A percentile compares a stretch with the other conserved stretches of the same genome.
phyloP scores from a whole-genome alignment of 164 flowering plant species.

The Stephania cephalantha region DNA sequence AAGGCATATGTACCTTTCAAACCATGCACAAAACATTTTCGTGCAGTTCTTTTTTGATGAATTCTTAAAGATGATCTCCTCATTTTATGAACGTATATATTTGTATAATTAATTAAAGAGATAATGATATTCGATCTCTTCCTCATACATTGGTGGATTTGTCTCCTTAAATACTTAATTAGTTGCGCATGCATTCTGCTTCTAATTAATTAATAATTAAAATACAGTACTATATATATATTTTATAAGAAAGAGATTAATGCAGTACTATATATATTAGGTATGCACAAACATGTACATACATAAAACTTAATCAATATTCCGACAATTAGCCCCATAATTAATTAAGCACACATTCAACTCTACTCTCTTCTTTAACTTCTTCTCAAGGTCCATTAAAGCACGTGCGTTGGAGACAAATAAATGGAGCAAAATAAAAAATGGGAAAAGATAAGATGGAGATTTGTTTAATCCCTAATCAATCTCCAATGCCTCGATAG shows the following conservation, averaged over 20 bases:
- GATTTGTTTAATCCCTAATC: neutral
- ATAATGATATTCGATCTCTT: too few species aligned
- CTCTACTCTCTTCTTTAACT: too few species aligned
- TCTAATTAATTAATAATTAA: too few species aligned
- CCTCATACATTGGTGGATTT: neutral
- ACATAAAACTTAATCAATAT: neutral
- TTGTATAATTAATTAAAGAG: too few species aligned
- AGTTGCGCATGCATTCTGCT: neutral
- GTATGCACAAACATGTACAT: neutral
- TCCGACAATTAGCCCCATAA: neutral
- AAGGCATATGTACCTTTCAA: too few species aligned
- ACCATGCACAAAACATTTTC: neutral
- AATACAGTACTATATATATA: neutral
- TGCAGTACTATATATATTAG: neutral
- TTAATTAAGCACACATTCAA: too few species aligned
- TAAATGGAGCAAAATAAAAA: conserved; percentile 21
- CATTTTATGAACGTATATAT: neutral
- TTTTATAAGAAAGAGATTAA: neutral
- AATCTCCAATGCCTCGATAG: neutral
- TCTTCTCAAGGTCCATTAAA: too few species aligned
- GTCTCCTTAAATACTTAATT: neutral
- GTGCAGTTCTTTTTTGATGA: neutral
- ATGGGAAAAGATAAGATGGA: conserved; percentile 13
- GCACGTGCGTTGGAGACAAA: neutral
- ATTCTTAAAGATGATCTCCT: neutral